A percentile compares a stretch with the other conserved stretches of the same genome.
Evolutionary conservation across 768 basidiomycete species (phyloP).

Genomic region (Amanita phalloides): DNA sequence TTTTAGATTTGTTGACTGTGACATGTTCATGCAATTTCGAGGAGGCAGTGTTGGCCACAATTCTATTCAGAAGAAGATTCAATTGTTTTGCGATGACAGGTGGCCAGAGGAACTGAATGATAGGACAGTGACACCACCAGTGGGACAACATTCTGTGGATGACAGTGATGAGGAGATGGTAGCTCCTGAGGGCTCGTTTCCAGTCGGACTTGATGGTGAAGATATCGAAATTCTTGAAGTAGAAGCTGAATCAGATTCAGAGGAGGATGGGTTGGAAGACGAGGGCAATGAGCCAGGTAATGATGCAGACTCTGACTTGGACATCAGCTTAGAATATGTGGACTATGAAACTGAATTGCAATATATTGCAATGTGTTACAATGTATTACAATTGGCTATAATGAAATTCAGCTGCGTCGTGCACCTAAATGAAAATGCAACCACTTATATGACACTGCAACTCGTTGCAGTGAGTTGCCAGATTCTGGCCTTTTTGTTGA

Average conservation of each 20-base stretch:
- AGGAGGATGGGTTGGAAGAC: no score
- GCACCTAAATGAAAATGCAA: neutral
- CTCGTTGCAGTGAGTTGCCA: neutral
- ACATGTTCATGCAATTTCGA: neutral
- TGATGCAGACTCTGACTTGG: neutral
- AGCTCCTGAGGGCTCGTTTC: no score
- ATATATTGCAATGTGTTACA: neutral
- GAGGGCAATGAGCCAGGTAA: no score
- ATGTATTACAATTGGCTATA: neutral
- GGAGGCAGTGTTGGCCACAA: slow-evolving; percentile 1
- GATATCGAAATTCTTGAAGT: no score
- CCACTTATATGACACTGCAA: neutral
- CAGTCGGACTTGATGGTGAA: no score
- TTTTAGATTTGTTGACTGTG: slow-evolving; percentile 7
- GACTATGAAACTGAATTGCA: no score
- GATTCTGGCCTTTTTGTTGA: neutral
- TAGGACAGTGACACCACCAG: no score
- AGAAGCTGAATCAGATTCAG: no score
- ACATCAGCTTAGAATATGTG: no score
- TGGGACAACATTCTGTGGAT: no score
- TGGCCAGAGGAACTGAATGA: slow-evolving; percentile 8
- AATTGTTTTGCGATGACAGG: neutral
- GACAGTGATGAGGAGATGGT: no score
- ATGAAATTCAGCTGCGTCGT: neutral
- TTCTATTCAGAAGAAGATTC: neutral